Conservation (phyloP, 176 grass and related monocot species). For the Oryza nivara region DNA sequence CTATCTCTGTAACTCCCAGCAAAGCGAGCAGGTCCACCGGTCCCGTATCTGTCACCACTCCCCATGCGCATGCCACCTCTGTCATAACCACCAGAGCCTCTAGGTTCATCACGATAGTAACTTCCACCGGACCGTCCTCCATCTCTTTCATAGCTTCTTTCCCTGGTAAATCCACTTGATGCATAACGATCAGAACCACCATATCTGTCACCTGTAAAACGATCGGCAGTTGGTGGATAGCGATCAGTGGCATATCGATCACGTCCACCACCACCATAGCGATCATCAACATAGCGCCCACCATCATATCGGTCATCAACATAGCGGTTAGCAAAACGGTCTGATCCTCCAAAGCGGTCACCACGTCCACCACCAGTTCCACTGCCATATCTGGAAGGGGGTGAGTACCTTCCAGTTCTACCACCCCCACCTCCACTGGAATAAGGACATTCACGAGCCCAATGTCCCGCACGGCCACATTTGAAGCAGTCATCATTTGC, state of each 20-base stretch:
- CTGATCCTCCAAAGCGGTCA: conserved; percentile 76
- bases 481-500: conserved; percentile 86
- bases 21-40: conserved; percentile 63
- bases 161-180: conserved; percentile 73
- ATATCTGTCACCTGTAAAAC: conserved; percentile 85
- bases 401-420: conserved; percentile 68
- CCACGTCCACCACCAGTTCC: conserved; percentile 56
- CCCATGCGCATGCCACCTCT: conserved; percentile 59
- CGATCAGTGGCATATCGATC: conserved; percentile 63
- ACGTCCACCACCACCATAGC: conserved; percentile 62
- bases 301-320: conserved; percentile 85
- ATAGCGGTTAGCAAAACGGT: conserved; percentile 71
- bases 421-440: conserved; percentile 57
- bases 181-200: conserved; percentile 67
- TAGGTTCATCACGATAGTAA: conserved; percentile 71
- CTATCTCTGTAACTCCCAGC: conserved; percentile 62
- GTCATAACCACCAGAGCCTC: conserved; percentile 59
- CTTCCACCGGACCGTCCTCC: conserved; percentile 46
- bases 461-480: conserved; percentile 86
- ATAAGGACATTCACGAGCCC: conserved; percentile 95
- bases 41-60: conserved; percentile 51
- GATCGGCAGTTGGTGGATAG: conserved; percentile 69
- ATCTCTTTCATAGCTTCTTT: conserved; percentile 87
- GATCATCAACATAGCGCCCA: conserved; percentile 57
- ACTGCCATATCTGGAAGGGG: conserved; percentile 64